A percentile compares a stretch with the other conserved stretches of the same genome.
phyloP scores from a whole-genome alignment of 225 moss, liverwort and hornwort species.

The Bryoerythrophyllum caledonicum region DNA sequence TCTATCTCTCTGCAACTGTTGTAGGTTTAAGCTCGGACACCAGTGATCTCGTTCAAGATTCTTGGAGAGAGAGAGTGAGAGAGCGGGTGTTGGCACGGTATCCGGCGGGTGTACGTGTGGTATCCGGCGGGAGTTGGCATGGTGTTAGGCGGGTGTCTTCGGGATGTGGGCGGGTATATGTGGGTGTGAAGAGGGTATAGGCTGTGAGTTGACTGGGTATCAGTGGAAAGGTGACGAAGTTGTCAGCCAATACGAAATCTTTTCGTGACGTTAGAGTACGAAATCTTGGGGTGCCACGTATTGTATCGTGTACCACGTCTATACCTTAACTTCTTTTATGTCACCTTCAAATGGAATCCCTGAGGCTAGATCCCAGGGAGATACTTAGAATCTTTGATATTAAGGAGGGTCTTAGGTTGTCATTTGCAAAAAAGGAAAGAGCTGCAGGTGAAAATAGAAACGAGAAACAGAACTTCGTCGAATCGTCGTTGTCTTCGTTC shows the following conservation, averaged over 20 bases:
- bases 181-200: too few relatives aligned
- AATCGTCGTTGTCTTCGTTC: neutral
- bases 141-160: neutral
- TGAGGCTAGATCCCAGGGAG: too few relatives aligned
- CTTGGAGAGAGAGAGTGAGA: too few relatives aligned
- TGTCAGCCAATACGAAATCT: neutral
- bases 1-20: neutral
- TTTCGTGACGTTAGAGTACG: neutral
- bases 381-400: too few relatives aligned
- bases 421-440: neutral
- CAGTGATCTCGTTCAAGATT: neutral
- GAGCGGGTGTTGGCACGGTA: neutral
- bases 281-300: neutral
- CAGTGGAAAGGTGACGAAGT: neutral
- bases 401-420: too few relatives aligned
- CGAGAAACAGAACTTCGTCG: neutral
- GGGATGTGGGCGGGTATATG: too few relatives aligned
- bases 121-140: too few relatives aligned
- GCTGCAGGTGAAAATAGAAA: too few relatives aligned
- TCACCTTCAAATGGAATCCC: too few relatives aligned
- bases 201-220: neutral
- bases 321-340: too few relatives aligned
- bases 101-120: too few relatives aligned
- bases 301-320: neutral
- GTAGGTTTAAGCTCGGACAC: slow-evolving; percentile 19